phyloP scores from a whole-genome alignment of 345 rosid genomes.

The Diplotaxis tenuifolia region DNA sequence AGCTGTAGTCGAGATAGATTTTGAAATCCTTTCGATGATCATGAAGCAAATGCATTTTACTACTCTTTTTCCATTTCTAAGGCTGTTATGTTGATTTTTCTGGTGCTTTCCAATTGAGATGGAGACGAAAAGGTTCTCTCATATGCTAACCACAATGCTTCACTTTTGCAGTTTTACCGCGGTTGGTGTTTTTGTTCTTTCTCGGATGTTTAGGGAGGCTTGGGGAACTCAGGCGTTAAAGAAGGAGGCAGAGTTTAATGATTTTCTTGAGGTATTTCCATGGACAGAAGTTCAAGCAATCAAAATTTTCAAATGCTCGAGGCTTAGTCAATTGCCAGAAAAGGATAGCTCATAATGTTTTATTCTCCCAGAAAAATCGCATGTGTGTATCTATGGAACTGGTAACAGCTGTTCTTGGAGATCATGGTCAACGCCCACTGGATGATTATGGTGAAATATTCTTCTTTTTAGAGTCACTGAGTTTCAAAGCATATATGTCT shows the following conservation, averaged over 20 bases:
- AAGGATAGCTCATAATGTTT: constrained; percentile 6
- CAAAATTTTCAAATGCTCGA: background rate
- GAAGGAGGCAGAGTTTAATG: constrained; percentile 75
- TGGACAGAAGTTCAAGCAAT: background rate
- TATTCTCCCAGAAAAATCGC: constrained; percentile 56
- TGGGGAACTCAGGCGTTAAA: constrained; percentile 77
- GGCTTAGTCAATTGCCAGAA: constrained; percentile 7
- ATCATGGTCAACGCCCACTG: constrained; percentile 91
- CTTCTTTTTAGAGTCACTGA: background rate
- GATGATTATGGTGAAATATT: constrained; percentile 72
- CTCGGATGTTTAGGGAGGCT: constrained; percentile 77
- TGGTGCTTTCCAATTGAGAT: no score
- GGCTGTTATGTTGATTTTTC: no score
- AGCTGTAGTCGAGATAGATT: no score
- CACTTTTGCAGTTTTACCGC: constrained; percentile 74
- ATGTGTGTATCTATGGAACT: constrained; percentile 97
- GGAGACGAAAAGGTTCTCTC: no score
- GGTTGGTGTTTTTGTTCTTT: constrained; percentile 96
- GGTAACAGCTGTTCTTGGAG: constrained; percentile 98
- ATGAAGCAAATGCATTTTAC: no score
- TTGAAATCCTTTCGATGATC: no score
- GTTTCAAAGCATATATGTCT: background rate
- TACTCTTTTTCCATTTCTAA: no score
- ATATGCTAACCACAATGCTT: constrained; percentile 4
- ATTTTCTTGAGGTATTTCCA: constrained; percentile 75